phyloP scores from a whole-genome alignment of 768 basidiomycete genomes.

The Imleria badia region DNA sequence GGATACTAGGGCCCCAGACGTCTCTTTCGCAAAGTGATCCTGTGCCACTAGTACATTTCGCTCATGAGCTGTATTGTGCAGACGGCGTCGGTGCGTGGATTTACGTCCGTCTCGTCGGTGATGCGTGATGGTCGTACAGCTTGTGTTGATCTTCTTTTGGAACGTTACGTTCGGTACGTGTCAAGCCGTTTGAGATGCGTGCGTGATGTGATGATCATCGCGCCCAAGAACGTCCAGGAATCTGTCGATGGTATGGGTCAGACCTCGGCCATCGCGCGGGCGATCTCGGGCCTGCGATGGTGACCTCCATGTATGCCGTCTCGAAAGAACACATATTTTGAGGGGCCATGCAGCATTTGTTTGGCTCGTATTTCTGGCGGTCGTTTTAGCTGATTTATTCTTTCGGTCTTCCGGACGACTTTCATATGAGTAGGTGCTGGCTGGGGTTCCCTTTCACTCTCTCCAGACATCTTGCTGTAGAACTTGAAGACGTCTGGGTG shows the following conservation, averaged over 20 bases:
- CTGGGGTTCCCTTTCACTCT: too few species aligned
- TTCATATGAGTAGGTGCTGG: slow-evolving; percentile 31
- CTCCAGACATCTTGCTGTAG: too few species aligned
- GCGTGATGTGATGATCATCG: too few species aligned
- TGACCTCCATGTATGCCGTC: slow-evolving; percentile 51
- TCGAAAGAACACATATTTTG: slow-evolving; percentile 44
- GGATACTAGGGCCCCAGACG: slow-evolving; percentile 39
- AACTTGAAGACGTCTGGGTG: too few species aligned
- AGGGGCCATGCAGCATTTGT: slow-evolving; percentile 47
- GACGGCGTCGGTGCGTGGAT: slow-evolving; percentile 44
- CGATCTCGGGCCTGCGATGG: slow-evolving; percentile 48
- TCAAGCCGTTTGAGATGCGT: not conserved
- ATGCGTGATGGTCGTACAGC: too few species aligned
- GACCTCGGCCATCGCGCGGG: slow-evolving; percentile 44
- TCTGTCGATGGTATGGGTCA: slow-evolving; percentile 61
- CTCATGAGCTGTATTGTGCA: slow-evolving; percentile 38
- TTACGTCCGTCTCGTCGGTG: slow-evolving; percentile 47
- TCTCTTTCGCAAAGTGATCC: slow-evolving; percentile 25
- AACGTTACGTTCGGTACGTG: slow-evolving; percentile 58
- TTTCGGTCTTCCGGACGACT: slow-evolving; percentile 39
- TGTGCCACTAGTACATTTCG: slow-evolving; percentile 20
- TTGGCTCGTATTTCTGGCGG: slow-evolving; percentile 37
- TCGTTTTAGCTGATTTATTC: slow-evolving; percentile 37
- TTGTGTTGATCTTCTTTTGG: slow-evolving; percentile 45
- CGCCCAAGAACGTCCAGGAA: slow-evolving; percentile 45